Base-by-base conservation (phyloP, 2,329 filamentous ascomycete genomes). In the Aspergillus bombycis region DNA sequence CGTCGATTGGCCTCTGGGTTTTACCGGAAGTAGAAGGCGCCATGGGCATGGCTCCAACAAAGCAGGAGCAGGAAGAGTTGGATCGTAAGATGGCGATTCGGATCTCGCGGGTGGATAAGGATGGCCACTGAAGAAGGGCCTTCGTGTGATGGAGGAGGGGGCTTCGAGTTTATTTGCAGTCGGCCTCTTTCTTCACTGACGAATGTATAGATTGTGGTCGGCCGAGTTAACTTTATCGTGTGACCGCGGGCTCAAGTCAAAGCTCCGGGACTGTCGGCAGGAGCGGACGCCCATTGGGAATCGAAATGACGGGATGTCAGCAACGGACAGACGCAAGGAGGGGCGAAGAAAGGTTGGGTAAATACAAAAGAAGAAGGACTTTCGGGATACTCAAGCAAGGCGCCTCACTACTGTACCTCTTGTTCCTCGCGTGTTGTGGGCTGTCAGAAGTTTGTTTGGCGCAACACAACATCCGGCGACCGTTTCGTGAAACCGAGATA, bases 1-100 rank as follows among this genome's bases (percentile, higher is more conserved):
- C 92, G 16, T 80, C 83, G 46, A 80, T 88, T 46, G 94, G 92
- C 19, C 83, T 95, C n/a, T 89, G 90, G 74, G 74, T 91, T 21
- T 88, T 90, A 6, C 91, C 94, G 73, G 83, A 84, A 62, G 88
- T 90, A 19, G 93, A 94, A 78, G 85, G 91, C 74, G 88, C 85
- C 48, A 85, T 94, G 65, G 91, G 91, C 8, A 85, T 92, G 76
- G 88, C 85, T 45, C 87, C 93, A 1, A 90, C 88, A 0, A 88
- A 92, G 65, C 83, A 90, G 72, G 93, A 96, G 74, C 89, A 88
- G 75, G 86, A 88, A 63, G 85, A 86, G 14, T 76, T 96, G 66
- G 83, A 87, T 62, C 70, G 72, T 61, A 75, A 80, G 62, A 58
- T 80, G 64, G 71, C 74, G 41, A 62, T 80, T 48, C 67, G 72